phyloP scores from a whole-genome alignment of 2,329 filamentous ascomycete species.

The Fusarium irregulare region DNA sequence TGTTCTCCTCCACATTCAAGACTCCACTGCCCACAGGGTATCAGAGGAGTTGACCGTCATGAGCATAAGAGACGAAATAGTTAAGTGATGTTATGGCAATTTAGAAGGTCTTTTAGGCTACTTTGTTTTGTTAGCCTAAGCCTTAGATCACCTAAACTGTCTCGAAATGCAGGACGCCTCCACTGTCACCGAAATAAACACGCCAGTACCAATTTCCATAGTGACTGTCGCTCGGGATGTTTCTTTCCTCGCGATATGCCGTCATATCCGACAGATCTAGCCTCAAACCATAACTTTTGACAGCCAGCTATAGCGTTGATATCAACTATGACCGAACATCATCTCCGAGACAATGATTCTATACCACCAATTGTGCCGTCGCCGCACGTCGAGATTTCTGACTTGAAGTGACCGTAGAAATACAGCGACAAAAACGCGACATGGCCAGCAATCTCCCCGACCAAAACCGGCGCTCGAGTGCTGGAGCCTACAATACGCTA shows the following conservation, averaged over 20 bases:
- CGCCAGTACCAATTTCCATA: constrained; percentile 1
- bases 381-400: not conserved
- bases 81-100: too few species aligned
- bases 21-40: constrained; percentile 4
- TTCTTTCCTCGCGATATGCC: constrained; percentile 30
- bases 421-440: not conserved
- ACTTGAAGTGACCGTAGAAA: constrained; percentile 6
- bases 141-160: not conserved
- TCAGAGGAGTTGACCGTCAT: too few species aligned
- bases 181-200: not conserved
- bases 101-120: too few species aligned
- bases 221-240: constrained; percentile 34
- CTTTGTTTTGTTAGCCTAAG: too few species aligned
- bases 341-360: constrained; percentile 5
- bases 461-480: not conserved
- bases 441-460: constrained; percentile 3
- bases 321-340: not conserved
- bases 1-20: not conserved
- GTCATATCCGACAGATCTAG: constrained; percentile 41
- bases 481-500: constrained; percentile 8
- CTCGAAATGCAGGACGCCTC: constrained; percentile 1
- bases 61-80: too few species aligned
- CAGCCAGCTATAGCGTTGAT: constrained; percentile 15
- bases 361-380: not conserved
- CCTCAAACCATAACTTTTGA: constrained; percentile 18